Percentiles rank a stretch among this genome's conserved stretches.
These are phyloP conservation scores for Alternaria gaisen DNA, from an alignment of 2,329 filamentous ascomycete species.

Conservation along the genomic window DNA sequence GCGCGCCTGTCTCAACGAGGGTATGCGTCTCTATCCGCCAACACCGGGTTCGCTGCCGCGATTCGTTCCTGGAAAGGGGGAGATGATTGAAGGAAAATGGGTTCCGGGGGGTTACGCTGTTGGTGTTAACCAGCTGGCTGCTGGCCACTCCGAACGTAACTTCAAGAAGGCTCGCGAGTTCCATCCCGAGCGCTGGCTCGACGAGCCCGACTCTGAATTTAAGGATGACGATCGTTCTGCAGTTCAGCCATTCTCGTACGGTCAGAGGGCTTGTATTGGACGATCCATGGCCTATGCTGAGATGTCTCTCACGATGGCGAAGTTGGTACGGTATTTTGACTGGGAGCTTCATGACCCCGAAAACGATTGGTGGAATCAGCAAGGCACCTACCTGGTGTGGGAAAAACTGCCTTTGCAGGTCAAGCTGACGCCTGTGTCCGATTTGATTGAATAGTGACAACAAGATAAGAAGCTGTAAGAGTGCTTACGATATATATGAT, in stretches of 20 bases:
- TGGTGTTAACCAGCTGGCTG: constrained; percentile 25
- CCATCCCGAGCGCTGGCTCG: constrained; percentile 18
- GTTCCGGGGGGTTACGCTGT: constrained; percentile 30
- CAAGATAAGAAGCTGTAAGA: neutral
- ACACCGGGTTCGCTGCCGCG: constrained; percentile 23
- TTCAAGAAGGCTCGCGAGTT: constrained; percentile 27
- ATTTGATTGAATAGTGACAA: neutral
- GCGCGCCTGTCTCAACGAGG: constrained; percentile 27
- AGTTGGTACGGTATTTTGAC: constrained; percentile 8
- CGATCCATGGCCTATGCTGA: neutral
- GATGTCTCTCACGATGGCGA: neutral
- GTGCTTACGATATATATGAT: neutral
- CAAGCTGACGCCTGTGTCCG: constrained; percentile 2
- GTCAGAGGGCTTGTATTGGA: constrained; percentile 25
- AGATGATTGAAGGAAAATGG: constrained; percentile 23
- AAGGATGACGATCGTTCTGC: constrained; percentile 37
- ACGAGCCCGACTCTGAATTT: constrained; percentile 23
- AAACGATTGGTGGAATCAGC: constrained; percentile 6
- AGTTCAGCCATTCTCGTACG: constrained; percentile 34
- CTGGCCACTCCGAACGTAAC: constrained; percentile 26
- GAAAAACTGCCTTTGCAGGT: constrained; percentile 13
- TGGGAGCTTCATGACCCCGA: constrained; percentile 4
- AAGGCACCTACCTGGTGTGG: constrained; percentile 15
- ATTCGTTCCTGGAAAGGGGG: constrained; percentile 25
- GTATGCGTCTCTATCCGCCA: constrained; percentile 27